Evolutionary conservation across 306 rosid species (phyloP).

Genomic region (Cucurbita ficifolia): DNA sequence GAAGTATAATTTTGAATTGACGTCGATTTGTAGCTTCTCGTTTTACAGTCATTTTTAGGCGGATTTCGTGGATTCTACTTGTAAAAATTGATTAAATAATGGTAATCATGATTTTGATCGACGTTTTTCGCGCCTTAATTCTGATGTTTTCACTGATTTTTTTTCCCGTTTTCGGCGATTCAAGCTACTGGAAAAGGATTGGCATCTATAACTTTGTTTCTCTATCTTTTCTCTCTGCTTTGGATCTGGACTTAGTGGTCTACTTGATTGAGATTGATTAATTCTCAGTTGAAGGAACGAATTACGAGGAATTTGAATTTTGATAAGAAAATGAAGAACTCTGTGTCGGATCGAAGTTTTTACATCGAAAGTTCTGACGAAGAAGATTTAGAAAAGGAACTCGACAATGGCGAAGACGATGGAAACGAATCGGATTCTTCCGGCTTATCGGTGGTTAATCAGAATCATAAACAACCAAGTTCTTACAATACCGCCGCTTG

Average conservation of each 20-base stretch:
- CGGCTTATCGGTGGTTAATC: constrained; percentile 33
- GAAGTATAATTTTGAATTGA: not conserved
- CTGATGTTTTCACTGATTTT: not conserved
- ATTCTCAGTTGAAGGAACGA: not conserved
- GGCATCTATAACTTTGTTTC: not conserved
- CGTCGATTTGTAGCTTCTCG: not conserved
- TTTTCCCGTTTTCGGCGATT: not conserved
- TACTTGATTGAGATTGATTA: not conserved
- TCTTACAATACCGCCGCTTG: constrained; percentile 58
- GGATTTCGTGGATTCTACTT: not conserved
- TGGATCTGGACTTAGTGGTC: not conserved
- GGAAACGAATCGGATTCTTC: constrained; percentile 80
- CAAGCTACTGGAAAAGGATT: not conserved
- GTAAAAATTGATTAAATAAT: not conserved
- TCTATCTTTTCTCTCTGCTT: not conserved
- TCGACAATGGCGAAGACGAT: constrained; percentile 36
- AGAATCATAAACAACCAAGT: constrained; percentile 41
- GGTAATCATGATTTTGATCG: not conserved
- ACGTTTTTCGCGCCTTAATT: not conserved
- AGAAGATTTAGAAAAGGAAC: constrained; percentile 48
- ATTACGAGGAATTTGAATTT: not conserved
- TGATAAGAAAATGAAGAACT: constrained; percentile 46
- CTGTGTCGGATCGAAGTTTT: constrained; percentile 60
- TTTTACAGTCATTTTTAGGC: not conserved
- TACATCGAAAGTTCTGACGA: constrained; percentile 71